Base-by-base conservation (phyloP, 441 rosid species). In the Croton setiger region DNA sequence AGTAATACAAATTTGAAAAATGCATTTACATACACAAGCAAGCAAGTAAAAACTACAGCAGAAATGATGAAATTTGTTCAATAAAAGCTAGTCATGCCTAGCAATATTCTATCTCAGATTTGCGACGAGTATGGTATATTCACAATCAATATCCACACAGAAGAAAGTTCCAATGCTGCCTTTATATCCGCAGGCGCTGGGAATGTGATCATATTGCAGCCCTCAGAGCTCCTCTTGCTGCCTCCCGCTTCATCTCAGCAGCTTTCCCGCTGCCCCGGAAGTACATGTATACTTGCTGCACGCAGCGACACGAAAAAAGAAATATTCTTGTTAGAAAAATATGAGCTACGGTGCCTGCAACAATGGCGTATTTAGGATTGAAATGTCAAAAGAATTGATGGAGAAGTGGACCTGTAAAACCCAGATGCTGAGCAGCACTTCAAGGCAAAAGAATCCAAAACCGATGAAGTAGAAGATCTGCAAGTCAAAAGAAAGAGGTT, bases 391-490 rank as follows among this genome's bases (percentile, higher is more conserved):
- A 20, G 37, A 47, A 60, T 18, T 11, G 11, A 10, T 45, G 27
- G 5, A 17, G 57, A 64, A 51, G 48, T n/a, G 23, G 63, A 89
- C 99, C 99, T 95, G 97, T 56, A 95, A 69, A 74, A 95, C 99
- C 97, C 97, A 95, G 51, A 95, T 71, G 84, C 97, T 92, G 68
- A 92, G 72, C 60, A 90, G 37, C 44, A 88, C 75, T 73, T 92
- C 98, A 3, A 95, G 49, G 71, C 91, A 88, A 87, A 92, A 95
- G 1, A 88, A 70, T 47, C 82, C 98, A 31, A 89, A 92, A 18
- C 98, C 99, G 15, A 92, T 4, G 62, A 92, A 90, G 87, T 92
- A 95, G 87, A 95, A 90, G 76, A 92, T 90, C 97, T 90, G 77
- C 41, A 48, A 73, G 52, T 64, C 31, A 27, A 27, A 59, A 76